phyloP scores from a whole-genome alignment of 2,329 filamentous ascomycete genomes.

The Apiospora arundinis region DNA sequence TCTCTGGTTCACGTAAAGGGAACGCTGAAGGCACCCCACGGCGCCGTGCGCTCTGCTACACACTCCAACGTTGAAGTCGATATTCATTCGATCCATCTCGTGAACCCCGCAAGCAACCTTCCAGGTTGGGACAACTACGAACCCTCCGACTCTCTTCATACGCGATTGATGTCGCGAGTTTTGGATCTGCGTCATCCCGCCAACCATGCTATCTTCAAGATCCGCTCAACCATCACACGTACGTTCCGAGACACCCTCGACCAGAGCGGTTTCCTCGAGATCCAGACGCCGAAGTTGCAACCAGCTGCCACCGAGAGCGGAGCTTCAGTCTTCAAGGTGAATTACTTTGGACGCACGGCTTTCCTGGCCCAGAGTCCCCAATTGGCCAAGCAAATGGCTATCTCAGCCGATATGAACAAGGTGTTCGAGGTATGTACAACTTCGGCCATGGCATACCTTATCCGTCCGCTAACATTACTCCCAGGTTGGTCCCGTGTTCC shows the following conservation, averaged over 20 bases:
- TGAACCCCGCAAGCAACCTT: slow-evolving; percentile 52
- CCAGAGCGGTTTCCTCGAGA: slow-evolving; percentile 82
- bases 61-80: slow-evolving; percentile 77
- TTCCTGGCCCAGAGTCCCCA: slow-evolving; percentile 93
- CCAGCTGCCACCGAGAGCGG: slow-evolving; percentile 90
- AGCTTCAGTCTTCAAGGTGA: slow-evolving; percentile 87
- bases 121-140: slow-evolving; percentile 59
- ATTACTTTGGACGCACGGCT: slow-evolving; percentile 87
- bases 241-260: slow-evolving; percentile 78
- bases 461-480: slow-evolving; percentile 15
- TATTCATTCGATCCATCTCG: slow-evolving; percentile 59
- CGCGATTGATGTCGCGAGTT: slow-evolving; percentile 77
- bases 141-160: slow-evolving; percentile 68
- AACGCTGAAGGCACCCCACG: slow-evolving; percentile 72
- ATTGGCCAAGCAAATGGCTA: slow-evolving; percentile 90
- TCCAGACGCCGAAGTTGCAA: slow-evolving; percentile 92
- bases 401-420: slow-evolving; percentile 85
- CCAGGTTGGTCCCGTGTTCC: slow-evolving; percentile 81
- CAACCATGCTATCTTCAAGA: slow-evolving; percentile 73
- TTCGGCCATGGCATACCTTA: neutral
- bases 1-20: slow-evolving; percentile 79
- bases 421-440: slow-evolving; percentile 72
- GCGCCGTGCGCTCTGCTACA: slow-evolving; percentile 76
- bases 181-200: slow-evolving; percentile 82
- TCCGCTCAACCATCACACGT: slow-evolving; percentile 39